A percentile compares a stretch with the other conserved stretches of the same genome.
Conservation (phyloP, 179 eudicot genomes). For the Spinacia oleracea region DNA sequence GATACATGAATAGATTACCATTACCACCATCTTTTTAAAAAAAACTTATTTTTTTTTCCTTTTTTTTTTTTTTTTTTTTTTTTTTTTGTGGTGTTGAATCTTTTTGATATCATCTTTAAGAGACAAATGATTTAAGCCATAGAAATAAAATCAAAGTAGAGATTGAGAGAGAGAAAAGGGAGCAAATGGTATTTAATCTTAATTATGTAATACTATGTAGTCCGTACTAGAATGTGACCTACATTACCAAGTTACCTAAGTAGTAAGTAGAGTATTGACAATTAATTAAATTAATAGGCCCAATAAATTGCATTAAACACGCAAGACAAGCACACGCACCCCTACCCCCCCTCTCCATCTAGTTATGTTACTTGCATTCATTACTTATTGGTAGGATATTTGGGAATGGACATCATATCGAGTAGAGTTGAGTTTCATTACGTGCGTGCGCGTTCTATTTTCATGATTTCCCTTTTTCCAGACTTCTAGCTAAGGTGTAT, state of each 20-base stretch:
- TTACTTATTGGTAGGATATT: background rate
- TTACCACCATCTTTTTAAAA: too few species aligned
- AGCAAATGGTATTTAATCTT: too few species aligned
- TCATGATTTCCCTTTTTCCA: too few species aligned
- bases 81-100: background rate
- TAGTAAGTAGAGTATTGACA: too few species aligned
- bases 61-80: background rate
- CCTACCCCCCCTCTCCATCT: background rate
- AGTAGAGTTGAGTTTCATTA: background rate
- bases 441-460: too few species aligned
- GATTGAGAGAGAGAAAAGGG: too few species aligned
- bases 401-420: background rate
- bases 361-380: background rate
- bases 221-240: background rate
- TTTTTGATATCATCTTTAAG: slow-evolving; percentile 17
- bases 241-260: background rate
- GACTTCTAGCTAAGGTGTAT: too few species aligned
- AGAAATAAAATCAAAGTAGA: background rate
- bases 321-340: background rate
- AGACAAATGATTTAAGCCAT: slow-evolving; percentile 17
- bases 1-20: slow-evolving; percentile 16
- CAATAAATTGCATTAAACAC: background rate
- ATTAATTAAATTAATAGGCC: too few species aligned
- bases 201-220: background rate
- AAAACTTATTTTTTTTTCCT: too few species aligned